A percentile compares a stretch with the other conserved stretches of the same genome.
Evolutionary conservation across 768 basidiomycete genomes (phyloP).

Genomic region (Candolleomyces efflorescens): DNA sequence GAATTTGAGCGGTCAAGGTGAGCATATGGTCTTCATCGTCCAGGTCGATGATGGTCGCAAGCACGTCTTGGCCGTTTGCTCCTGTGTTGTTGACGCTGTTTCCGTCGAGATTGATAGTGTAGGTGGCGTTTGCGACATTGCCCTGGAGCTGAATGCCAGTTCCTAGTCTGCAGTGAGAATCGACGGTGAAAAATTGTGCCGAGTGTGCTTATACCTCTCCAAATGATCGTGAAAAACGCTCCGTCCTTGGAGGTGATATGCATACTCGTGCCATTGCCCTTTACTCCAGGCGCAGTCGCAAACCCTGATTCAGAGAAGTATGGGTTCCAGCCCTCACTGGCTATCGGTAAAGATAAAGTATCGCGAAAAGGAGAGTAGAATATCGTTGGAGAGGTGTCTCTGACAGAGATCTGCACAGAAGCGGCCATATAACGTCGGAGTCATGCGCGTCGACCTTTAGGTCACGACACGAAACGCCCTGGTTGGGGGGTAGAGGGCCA

Average conservation of each 20-base stretch:
- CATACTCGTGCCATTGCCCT: constrained; percentile 51
- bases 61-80: constrained; percentile 31
- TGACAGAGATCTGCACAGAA: constrained; percentile 42
- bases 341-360: constrained; percentile 43
- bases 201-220: constrained; percentile 49
- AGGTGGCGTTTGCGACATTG: constrained; percentile 39
- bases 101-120: constrained; percentile 52
- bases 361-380: constrained; percentile 59
- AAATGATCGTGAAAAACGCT: constrained; percentile 51
- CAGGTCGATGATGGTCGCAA: constrained; percentile 48
- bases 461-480: neutral
- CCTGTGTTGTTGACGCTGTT: constrained; percentile 16
- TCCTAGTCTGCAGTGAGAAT: constrained; percentile 34
- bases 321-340: constrained; percentile 65
- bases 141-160: constrained; percentile 62
- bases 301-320: constrained; percentile 52
- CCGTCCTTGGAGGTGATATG: constrained; percentile 62
- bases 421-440: constrained; percentile 20
- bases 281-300: constrained; percentile 31
- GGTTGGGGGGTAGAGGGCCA: neutral
- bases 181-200: neutral
- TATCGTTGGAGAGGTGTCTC: constrained; percentile 65
- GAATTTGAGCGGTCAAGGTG: constrained; percentile 44
- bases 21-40: constrained; percentile 49
- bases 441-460: constrained; percentile 7